Evolutionary conservation across 768 basidiomycete species (phyloP).

Genomic region (Naganishia antarctica): DNA sequence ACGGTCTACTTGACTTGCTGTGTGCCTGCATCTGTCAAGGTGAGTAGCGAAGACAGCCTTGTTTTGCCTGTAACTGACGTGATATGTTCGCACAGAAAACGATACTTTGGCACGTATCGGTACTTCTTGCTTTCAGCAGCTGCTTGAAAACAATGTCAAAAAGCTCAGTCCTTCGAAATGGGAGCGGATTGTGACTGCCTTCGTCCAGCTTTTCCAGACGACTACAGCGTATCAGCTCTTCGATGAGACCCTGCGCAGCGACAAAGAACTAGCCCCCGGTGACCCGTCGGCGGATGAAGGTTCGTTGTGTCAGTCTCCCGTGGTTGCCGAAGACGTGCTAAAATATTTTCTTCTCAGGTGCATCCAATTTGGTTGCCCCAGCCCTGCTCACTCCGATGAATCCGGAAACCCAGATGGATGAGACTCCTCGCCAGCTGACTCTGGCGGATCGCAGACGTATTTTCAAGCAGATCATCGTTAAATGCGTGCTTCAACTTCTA

Average conservation of each 20-base stretch:
- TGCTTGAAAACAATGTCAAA: conserved; percentile 83
- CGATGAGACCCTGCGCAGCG: conserved; percentile 81
- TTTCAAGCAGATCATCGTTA: conserved; percentile 98
- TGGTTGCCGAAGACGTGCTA: too few species aligned
- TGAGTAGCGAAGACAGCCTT: conserved; percentile 49
- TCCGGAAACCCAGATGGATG: conserved; percentile 51
- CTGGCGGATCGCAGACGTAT: conserved; percentile 67
- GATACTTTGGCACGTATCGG: conserved; percentile 96
- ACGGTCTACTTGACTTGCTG: conserved; percentile 85
- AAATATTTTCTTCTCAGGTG: conserved; percentile 23
- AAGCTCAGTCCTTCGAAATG: conserved; percentile 79
- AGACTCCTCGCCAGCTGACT: conserved; percentile 29
- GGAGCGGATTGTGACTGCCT: conserved; percentile 86
- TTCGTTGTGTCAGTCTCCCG: conserved; percentile 31
- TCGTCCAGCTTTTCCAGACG: conserved; percentile 92
- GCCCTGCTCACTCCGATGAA: conserved; percentile 73
- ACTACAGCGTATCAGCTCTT: conserved; percentile 97
- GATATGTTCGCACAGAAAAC: conserved; percentile 63
- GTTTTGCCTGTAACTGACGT: neutral
- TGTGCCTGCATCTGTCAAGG: conserved; percentile 99
- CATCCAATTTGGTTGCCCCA: conserved; percentile 49
- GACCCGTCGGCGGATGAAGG: conserved; percentile 33
- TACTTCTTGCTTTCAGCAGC: conserved; percentile 92
- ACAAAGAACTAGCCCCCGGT: conserved; percentile 49
- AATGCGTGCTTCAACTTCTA: conserved; percentile 94